Conservation (phyloP, 225 moss, liverwort and hornwort species). For the Pleurozium schreberi region DNA sequence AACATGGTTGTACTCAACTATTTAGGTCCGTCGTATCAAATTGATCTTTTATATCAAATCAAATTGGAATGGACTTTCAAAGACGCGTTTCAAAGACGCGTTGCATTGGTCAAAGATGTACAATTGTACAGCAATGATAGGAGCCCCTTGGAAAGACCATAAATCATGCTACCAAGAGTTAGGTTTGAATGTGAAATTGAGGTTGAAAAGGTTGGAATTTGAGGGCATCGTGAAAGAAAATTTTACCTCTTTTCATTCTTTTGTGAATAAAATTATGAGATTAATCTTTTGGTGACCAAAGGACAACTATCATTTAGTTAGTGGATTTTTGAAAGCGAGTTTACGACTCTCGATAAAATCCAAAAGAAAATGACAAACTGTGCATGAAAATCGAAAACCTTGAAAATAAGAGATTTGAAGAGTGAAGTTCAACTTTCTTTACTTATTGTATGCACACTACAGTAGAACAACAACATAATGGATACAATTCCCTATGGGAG, state of each 20-base stretch:
- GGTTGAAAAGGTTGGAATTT: not conserved
- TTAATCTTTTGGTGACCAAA: not conserved
- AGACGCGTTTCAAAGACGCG: not conserved
- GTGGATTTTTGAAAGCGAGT: fast-evolving
- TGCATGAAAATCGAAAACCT: not conserved
- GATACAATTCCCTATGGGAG: no score
- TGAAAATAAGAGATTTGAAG: no score
- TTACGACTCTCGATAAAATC: not conserved
- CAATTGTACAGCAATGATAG: no score
- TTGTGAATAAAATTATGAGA: not conserved
- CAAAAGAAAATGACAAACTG: no score
- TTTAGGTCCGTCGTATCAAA: not conserved
- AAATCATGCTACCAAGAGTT: no score
- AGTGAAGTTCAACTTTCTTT: not conserved
- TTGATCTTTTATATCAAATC: not conserved
- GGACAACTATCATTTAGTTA: not conserved
- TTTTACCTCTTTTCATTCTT: not conserved
- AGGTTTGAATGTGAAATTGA: no score
- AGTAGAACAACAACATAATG: no score
- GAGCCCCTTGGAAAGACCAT: no score
- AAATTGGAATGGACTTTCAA: not conserved
- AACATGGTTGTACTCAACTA: not conserved
- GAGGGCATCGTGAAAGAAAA: not conserved
- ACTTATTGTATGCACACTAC: no score
- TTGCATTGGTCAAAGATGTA: no score